Evolutionary conservation across 2,329 filamentous ascomycete species (phyloP).

Genomic region (Paecilomyces sp.): DNA sequence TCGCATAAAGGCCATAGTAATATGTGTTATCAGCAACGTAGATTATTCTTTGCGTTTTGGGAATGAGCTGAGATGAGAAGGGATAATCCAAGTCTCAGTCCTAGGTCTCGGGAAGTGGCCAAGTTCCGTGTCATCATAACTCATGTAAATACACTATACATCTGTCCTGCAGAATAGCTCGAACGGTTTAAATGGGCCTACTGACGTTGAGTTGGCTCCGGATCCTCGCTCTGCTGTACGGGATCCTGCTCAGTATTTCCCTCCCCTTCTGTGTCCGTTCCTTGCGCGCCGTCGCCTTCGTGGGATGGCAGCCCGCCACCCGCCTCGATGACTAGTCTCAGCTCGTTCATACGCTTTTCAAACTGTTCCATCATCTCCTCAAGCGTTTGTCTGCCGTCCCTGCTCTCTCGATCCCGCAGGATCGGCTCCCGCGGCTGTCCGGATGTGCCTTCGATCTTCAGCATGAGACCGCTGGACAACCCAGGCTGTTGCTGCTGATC

Average conservation of each 20-base stretch:
- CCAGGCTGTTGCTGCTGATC: conserved; percentile 39
- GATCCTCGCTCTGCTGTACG: not conserved
- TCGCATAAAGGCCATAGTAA: not conserved
- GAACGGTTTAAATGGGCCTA: not conserved
- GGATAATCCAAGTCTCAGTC: not conserved
- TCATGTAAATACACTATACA: not conserved
- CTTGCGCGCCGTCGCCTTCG: conserved; percentile 2
- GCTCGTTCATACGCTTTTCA: conserved; percentile 35
- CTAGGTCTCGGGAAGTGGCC: not conserved
- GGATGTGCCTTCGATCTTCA: conserved; percentile 37
- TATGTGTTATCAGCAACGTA: too few relatives aligned
- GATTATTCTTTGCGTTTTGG: too few relatives aligned
- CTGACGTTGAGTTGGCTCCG: not conserved
- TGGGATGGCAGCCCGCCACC: conserved; percentile 9
- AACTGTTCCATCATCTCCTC: conserved; percentile 43
- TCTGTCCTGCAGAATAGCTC: not conserved
- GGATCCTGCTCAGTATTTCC: not conserved
- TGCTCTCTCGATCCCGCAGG: conserved; percentile 16
- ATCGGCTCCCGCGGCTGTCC: conserved; percentile 18
- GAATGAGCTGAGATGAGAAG: too few relatives aligned
- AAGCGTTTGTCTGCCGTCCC: conserved; percentile 21
- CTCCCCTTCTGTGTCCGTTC: not conserved
- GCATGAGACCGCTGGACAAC: conserved; percentile 39
- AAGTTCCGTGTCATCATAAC: not conserved
- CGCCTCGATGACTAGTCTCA: conserved; percentile 35